Percentiles rank a stretch among this genome's conserved stretches.
These are phyloP conservation scores for Rhodomyrtus tomentosa DNA, from an alignment of 345 rosid genomes.

Conservation along the genomic window DNA sequence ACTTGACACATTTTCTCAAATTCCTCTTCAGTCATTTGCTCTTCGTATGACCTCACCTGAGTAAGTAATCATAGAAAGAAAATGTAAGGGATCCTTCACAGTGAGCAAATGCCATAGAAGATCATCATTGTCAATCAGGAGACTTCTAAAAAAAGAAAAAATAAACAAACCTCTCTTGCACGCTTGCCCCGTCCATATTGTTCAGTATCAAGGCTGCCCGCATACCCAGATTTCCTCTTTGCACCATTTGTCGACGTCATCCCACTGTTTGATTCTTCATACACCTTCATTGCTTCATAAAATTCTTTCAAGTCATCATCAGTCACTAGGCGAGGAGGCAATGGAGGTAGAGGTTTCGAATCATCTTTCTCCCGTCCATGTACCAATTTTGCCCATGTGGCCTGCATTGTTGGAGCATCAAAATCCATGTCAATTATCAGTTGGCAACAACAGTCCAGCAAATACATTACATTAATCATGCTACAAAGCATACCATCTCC, in stretches of 20 bases:
- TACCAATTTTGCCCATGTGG: slow-evolving; percentile 55
- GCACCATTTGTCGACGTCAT: slow-evolving; percentile 34
- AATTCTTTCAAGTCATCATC: slow-evolving; percentile 69
- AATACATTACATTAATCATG: neutral
- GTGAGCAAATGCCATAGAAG: neutral
- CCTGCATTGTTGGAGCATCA: slow-evolving; percentile 29
- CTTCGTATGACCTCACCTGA: slow-evolving; percentile 90
- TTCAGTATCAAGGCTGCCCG: slow-evolving; percentile 54
- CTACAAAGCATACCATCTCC: slow-evolving; percentile 45
- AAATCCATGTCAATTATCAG: neutral
- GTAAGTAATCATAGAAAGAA: neutral
- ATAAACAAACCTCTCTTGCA: slow-evolving; percentile 75
- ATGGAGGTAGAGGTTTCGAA: slow-evolving; percentile 29
- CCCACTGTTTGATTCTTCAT: slow-evolving; percentile 47
- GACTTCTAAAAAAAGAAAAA: slow-evolving; percentile 6
- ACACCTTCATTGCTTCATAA: slow-evolving; percentile 58
- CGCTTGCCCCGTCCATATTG: slow-evolving; percentile 95
- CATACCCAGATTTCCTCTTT: slow-evolving; percentile 45
- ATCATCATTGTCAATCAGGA: neutral
- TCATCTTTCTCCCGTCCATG: slow-evolving; percentile 25
- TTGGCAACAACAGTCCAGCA: neutral
- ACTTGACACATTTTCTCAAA: slow-evolving; percentile 85
- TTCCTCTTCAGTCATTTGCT: slow-evolving; percentile 90
- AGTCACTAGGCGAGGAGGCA: slow-evolving; percentile 80
- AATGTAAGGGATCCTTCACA: neutral